Evolutionary conservation across 495 filamentous ascomycete genomes (phyloP).

Genomic region (Hypoxylon intermedium): DNA sequence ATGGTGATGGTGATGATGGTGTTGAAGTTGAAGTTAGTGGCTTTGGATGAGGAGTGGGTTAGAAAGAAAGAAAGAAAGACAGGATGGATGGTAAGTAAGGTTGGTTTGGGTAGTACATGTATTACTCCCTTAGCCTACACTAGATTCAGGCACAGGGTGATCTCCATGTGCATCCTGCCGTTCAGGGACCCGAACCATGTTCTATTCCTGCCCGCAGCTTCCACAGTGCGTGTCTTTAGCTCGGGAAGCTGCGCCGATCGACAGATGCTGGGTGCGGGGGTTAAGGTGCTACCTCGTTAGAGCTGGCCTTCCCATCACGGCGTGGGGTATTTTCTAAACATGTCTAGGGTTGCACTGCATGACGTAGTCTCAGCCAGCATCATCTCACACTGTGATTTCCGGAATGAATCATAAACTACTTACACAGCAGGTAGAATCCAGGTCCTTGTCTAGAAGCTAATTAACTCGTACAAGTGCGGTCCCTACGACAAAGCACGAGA

Average conservation of each 20-base stretch:
- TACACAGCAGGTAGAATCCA: too few species aligned
- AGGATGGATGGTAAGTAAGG: background rate
- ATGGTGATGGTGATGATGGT: background rate
- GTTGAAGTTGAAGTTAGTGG: background rate
- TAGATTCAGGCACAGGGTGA: too few species aligned
- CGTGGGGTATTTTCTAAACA: slow-evolving; percentile 8
- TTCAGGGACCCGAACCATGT: slow-evolving; percentile 5
- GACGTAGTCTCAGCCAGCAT: slow-evolving; percentile 5
- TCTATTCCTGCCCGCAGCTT: background rate
- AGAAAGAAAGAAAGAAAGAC: background rate
- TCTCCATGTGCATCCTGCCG: too few species aligned
- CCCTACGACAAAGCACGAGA: too few species aligned
- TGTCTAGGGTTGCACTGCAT: slow-evolving; percentile 6
- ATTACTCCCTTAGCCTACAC: too few species aligned
- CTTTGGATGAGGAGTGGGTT: slow-evolving; percentile 2
- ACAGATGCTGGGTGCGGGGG: slow-evolving; percentile 28
- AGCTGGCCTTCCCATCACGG: too few species aligned
- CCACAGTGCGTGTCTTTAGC: slow-evolving; percentile 8
- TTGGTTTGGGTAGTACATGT: too few species aligned
- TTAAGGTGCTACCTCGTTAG: slow-evolving; percentile 21
- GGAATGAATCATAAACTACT: background rate
- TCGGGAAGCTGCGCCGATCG: background rate
- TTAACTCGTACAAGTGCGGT: too few species aligned
- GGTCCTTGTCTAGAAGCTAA: too few species aligned
- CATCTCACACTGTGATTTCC: slow-evolving; percentile 2